Percentiles rank a stretch among this genome's conserved stretches.
These are phyloP conservation scores for Citeromyces hawaiiensis DNA, from an alignment of 1,139 yeast genomes.

Conservation along the genomic window DNA sequence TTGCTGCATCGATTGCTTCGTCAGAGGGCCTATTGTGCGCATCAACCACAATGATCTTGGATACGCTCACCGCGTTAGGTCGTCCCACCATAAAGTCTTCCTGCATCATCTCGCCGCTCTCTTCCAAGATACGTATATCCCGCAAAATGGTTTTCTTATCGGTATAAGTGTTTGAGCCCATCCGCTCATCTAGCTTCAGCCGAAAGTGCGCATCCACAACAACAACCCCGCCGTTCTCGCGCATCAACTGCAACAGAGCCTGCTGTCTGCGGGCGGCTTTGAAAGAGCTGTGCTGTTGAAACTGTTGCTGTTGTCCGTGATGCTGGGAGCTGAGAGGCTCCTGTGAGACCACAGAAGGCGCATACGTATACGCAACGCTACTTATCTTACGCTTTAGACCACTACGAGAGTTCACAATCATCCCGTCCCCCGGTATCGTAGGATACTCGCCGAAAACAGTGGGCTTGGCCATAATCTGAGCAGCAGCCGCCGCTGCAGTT, in stretches of 20 bases:
- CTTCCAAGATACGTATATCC: conserved; percentile 20
- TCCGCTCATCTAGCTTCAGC: conserved; percentile 21
- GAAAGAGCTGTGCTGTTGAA: conserved; percentile 2
- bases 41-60: conserved; percentile 2
- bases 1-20: conserved; percentile 4
- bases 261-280: conserved; percentile 21
- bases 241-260: conserved; percentile 21
- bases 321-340: background rate
- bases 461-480: background rate
- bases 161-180: conserved; percentile 24
- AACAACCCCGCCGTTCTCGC: conserved; percentile 27
- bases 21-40: conserved; percentile 1
- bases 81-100: conserved; percentile 4
- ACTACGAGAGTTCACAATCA: background rate
- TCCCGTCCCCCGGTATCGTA: background rate
- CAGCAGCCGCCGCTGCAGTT: background rate
- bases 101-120: conserved; percentile 15
- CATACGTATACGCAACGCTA: background rate
- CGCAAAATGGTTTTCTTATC: conserved; percentile 35
- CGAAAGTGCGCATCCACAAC: conserved; percentile 23
- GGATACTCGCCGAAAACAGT: background rate
- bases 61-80: conserved; percentile 4
- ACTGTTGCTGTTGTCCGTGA: no score
- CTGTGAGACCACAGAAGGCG: background rate
- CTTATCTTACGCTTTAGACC: background rate